Evolutionary conservation across 805 yeast genomes (phyloP).

Genomic region (Candida qinlingensis): DNA sequence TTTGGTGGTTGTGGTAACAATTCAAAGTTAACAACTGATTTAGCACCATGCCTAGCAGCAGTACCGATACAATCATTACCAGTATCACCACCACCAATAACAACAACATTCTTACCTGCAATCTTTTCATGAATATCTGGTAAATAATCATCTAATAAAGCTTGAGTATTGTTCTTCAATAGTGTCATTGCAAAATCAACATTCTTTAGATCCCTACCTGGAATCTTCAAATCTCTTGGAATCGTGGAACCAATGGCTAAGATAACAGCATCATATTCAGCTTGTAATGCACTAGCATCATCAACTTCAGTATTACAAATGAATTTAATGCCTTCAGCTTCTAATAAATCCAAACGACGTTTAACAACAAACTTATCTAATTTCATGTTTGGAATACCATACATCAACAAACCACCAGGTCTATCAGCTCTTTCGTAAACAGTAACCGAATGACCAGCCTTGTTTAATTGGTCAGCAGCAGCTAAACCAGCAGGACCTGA

Average conservation of each 20-base stretch:
- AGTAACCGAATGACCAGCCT: constrained; percentile 89
- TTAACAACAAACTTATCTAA: constrained; percentile 88
- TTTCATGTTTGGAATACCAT: constrained; percentile 99
- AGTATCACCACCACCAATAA: constrained; percentile 99
- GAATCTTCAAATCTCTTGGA: constrained; percentile 91
- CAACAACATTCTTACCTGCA: constrained; percentile 86
- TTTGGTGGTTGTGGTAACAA: constrained; percentile 88
- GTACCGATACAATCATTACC: constrained; percentile 99
- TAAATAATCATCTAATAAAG: constrained; percentile 74
- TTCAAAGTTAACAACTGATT: constrained; percentile 90
- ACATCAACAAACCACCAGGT: constrained; percentile 96
- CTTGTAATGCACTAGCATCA: constrained; percentile 66
- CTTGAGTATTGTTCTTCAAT: constrained; percentile 83
- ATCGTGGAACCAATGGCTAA: constrained; percentile 94
- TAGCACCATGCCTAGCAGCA: constrained; percentile 94
- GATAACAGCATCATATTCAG: constrained; percentile 73
- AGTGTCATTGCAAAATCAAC: constrained; percentile 94
- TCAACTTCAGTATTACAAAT: constrained; percentile 77
- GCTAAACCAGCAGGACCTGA: constrained; percentile 98
- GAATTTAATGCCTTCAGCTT: constrained; percentile 84
- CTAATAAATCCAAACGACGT: constrained; percentile 87
- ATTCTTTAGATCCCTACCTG: constrained; percentile 87
- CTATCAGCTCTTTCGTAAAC: constrained; percentile 93
- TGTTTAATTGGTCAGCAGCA: constrained; percentile 93
- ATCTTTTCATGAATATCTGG: constrained; percentile 67